Evolutionary conservation across 768 basidiomycete species (phyloP).

Genomic region (Lactifluus subvellereus): DNA sequence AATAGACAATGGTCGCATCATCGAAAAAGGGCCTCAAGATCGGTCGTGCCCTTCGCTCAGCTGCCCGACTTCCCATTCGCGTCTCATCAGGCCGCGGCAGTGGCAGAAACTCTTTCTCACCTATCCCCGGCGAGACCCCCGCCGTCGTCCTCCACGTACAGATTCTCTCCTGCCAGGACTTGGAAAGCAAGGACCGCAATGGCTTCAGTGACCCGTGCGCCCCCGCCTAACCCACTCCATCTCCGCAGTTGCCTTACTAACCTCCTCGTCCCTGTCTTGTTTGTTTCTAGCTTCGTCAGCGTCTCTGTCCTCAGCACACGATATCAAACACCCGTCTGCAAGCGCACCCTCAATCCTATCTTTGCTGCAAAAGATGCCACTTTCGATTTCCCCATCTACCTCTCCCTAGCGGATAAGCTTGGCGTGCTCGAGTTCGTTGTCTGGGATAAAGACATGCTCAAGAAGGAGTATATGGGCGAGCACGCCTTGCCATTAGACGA

Average conservation of each 20-base stretch:
- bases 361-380: constrained; percentile 69
- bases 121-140: constrained; percentile 57
- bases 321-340: constrained; percentile 69
- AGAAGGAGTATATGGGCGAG: constrained; percentile 94
- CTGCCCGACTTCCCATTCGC: constrained; percentile 48
- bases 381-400: constrained; percentile 84
- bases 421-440: constrained; percentile 79
- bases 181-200: constrained; percentile 59
- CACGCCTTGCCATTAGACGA: constrained; percentile 68
- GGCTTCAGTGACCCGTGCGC: constrained; percentile 76
- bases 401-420: constrained; percentile 64
- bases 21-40: constrained; percentile 45
- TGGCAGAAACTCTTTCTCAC: constrained; percentile 36
- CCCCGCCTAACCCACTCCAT: constrained; percentile 1
- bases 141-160: constrained; percentile 63
- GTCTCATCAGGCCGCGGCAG: constrained; percentile 39
- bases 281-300: constrained; percentile 54
- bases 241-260: not conserved
- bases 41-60: constrained; percentile 53
- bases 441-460: constrained; percentile 90
- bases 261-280: not conserved
- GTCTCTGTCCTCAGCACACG: constrained; percentile 54
- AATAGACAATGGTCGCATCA: constrained; percentile 1
- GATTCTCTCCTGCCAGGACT: constrained; percentile 55
- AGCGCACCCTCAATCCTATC: constrained; percentile 62